Evolutionary conservation across 495 filamentous ascomycete genomes (phyloP).

Genomic region (Penicillium roqueforti): DNA sequence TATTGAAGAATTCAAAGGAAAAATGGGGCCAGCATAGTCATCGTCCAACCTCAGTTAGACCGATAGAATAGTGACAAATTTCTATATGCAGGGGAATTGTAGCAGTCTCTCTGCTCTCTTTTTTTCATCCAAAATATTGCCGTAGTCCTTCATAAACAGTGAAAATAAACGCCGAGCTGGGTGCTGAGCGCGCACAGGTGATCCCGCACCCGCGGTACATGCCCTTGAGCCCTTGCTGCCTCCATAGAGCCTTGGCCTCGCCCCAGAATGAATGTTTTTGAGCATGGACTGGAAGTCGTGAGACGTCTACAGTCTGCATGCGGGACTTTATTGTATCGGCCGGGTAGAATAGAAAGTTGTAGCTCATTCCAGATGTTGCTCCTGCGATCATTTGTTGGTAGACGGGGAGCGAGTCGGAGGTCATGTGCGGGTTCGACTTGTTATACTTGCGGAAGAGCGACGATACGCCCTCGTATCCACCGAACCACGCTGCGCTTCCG

Average conservation of each 20-base stretch:
- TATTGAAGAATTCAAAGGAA: not conserved
- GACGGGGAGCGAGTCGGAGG: slow-evolving; percentile 36
- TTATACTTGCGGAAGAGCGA: slow-evolving; percentile 55
- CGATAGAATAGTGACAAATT: not conserved
- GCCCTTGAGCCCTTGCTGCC: slow-evolving; percentile 71
- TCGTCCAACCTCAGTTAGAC: not conserved
- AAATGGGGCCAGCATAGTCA: not conserved
- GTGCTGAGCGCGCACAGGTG: slow-evolving; percentile 79
- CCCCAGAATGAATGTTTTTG: slow-evolving; percentile 60
- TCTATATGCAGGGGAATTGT: slow-evolving; percentile 9
- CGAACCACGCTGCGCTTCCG: slow-evolving; percentile 93
- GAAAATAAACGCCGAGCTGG: slow-evolving; percentile 97
- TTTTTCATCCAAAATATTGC: slow-evolving; percentile 50
- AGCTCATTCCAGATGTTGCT: slow-evolving; percentile 87
- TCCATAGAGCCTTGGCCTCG: slow-evolving; percentile 69
- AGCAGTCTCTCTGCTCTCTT: not conserved
- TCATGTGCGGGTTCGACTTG: slow-evolving; percentile 6
- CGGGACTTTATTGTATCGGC: slow-evolving; percentile 95
- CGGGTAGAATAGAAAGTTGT: slow-evolving; percentile 95
- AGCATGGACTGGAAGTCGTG: slow-evolving; percentile 23
- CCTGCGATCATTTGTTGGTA: slow-evolving; percentile 81
- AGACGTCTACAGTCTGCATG: slow-evolving; percentile 84
- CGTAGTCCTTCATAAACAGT: slow-evolving; percentile 84
- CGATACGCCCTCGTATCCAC: slow-evolving; percentile 76
- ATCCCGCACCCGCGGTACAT: slow-evolving; percentile 95